Conservation (phyloP, 23 red algal genomes). For the Agarophyton chilense region DNA sequence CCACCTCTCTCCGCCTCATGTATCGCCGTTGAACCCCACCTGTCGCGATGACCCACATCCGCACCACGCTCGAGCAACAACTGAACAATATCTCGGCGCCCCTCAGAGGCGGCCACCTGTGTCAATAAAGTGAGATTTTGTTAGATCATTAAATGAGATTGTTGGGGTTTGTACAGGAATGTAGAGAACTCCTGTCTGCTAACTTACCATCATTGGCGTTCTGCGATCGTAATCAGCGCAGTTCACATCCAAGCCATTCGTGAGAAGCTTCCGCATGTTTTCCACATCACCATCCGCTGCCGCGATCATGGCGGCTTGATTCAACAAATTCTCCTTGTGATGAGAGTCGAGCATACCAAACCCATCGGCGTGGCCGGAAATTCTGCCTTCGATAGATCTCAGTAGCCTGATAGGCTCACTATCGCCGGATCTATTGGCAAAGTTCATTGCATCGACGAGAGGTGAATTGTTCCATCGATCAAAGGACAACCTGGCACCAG, state of each 20-base stretch:
- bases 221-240: constrained; percentile 83
- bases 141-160: neutral
- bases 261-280: constrained; percentile 30
- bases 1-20: constrained; percentile 77
- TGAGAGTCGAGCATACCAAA: neutral
- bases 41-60: constrained; percentile 39
- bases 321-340: constrained; percentile 12
- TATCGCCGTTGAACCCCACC: constrained; percentile 87
- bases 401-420: constrained; percentile 58
- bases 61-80: constrained; percentile 65
- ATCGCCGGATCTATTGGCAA: constrained; percentile 52
- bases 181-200: no score
- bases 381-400: constrained; percentile 34
- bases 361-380: neutral
- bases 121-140: neutral
- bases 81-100: constrained; percentile 63
- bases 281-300: constrained; percentile 57
- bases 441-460: constrained; percentile 76
- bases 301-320: constrained; percentile 47
- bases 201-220: constrained; percentile 79
- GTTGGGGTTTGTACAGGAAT: neutral
- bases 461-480: constrained; percentile 93
- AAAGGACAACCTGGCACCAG: constrained; percentile 38
- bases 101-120: constrained; percentile 82
- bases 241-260: constrained; percentile 49